Conservation (phyloP, 192 early-diverging fungal genomes). For the Backusella macrospora region DNA sequence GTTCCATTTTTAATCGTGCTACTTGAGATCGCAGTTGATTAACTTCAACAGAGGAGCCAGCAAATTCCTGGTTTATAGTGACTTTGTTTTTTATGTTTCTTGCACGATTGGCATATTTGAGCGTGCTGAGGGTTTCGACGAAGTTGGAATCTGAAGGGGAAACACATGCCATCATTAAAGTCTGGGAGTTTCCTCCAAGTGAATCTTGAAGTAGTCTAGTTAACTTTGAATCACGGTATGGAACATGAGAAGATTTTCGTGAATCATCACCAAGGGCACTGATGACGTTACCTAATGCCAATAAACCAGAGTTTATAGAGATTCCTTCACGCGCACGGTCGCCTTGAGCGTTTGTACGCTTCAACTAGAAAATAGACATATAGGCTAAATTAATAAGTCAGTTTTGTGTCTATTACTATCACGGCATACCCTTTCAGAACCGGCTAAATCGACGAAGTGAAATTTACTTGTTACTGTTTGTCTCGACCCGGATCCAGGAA, state of each 20-base stretch:
- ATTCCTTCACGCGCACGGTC: constrained; percentile 96
- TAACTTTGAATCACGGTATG: constrained; percentile 96
- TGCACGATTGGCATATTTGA: constrained; percentile 95
- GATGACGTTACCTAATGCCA: constrained; percentile 98
- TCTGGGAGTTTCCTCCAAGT: constrained; percentile 92
- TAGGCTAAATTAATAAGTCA: neutral
- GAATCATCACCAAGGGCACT: constrained; percentile 83
- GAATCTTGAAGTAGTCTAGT: constrained; percentile 96
- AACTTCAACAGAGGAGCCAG: constrained; percentile 50
- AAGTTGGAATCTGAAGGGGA: constrained; percentile 83
- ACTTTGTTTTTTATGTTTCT: constrained; percentile 92
- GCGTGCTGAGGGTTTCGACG: constrained; percentile 90
- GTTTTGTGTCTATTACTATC: neutral
- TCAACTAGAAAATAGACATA: constrained; percentile 49
- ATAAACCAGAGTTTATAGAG: constrained; percentile 92
- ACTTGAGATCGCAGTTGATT: constrained; percentile 55
- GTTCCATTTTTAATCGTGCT: constrained; percentile 50
- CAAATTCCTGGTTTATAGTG: constrained; percentile 52
- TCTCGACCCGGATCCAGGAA: neutral
- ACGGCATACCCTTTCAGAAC: constrained; percentile 74
- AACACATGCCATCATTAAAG: constrained; percentile 95
- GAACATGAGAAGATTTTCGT: constrained; percentile 72
- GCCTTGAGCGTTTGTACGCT: constrained; percentile 89
- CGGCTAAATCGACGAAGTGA: constrained; percentile 99
- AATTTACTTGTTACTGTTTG: constrained; percentile 70